Base-by-base conservation (phyloP, 805 yeast genomes). In the Wickerhamomyces kurtzmanii region DNA sequence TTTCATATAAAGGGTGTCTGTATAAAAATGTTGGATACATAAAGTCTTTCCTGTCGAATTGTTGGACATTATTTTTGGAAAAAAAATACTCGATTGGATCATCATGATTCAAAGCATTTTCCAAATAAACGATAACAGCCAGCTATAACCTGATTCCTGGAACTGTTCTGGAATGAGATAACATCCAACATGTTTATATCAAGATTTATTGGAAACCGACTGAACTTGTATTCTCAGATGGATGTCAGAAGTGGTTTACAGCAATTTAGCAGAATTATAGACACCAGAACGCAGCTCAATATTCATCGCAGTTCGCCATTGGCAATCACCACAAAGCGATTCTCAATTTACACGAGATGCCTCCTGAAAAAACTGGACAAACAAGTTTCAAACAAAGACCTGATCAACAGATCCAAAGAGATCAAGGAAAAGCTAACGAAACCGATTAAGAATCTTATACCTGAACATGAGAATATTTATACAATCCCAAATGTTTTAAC, bases 401-500 rank as follows among this genome's bases (percentile, higher is more conserved):
- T 24, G 7, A 29, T 37, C 12, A 26, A 24, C 5, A 38, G 35
- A 22, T 38, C 51, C n/a, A 40, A 39, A 15, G 36, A 43, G 15
- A 31, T 49, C 12, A 42, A 39, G 12, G 37, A 52, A n/a, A 51
- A 53, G 27, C 41, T 59, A 22, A 43, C 46, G 9, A 39, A 45
- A 16, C 46, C 49, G 14, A 42, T 49, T 29, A 50, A 49, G 30
- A 37, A 50, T 12, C 34, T 49, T 17, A 45, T 49, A 12, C 52
- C 53, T 1, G 45, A 59, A 24, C 74, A 57, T 36, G 82, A 78
- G 40, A 69, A 76, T 35, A 58, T 83, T 8, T 81, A 78, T 53
- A 86, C 95, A 0, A 43, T 93, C 5, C 99, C 99, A 10, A 91
- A 91, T 51, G 43, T 83, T 11, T 60, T 91, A 26, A 91, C 99